Evolutionary conservation across 169 alveolate species (phyloP), one percentile per base, ranked within the genome.

Genomic region (Plasmodium cynomolgi): DNA sequence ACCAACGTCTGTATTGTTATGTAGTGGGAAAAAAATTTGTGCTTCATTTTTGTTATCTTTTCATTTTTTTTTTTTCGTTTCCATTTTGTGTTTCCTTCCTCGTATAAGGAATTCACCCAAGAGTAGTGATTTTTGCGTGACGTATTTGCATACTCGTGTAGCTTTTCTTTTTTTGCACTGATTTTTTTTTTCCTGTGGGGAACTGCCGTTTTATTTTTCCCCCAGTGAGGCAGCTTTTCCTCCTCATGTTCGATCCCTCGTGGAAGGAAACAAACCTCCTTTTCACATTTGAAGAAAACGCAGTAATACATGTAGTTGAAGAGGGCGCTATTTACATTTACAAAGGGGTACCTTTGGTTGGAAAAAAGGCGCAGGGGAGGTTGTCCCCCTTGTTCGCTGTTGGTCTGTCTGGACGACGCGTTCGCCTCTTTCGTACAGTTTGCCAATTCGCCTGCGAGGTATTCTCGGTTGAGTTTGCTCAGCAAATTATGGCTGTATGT

Each of bases 221-320:
- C 20, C 58, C 47, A 2, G 20, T 23, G 26, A 15, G 26, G 39
- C 37, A 31, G 8, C 73, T 17, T 81, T 54, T 26, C 56, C 17
- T 81, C 5, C 26, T 86, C 41, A 47, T 13, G 20, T 15, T 47
- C 58, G n/a, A n/a, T 0, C 58, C n/a, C 58, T 47, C 58, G 37
- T 62, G 77, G 34, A 7, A 17, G 33, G 41, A 11, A 9, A 17
- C 33, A 29, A 6, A 58, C 23, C 3, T 74, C 81, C 47, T 88
- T 56, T 37, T 82, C 77, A 11, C 44, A 17, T 62, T 91, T 91
- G 34, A 81, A 91, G 31, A 91, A 81, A 34, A 91, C 92, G 33
- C 34, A 54, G 80, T 91, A 91, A 72, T 91, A 81, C 84, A 91
- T 91, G 58, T 91, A 91, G 31, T 82, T 91, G 56, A 91, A 91